Evolutionary conservation across 208 protist genomes (phyloP), one percentile per base, ranked within the genome.

Genomic region (Crithidia sp.): DNA sequence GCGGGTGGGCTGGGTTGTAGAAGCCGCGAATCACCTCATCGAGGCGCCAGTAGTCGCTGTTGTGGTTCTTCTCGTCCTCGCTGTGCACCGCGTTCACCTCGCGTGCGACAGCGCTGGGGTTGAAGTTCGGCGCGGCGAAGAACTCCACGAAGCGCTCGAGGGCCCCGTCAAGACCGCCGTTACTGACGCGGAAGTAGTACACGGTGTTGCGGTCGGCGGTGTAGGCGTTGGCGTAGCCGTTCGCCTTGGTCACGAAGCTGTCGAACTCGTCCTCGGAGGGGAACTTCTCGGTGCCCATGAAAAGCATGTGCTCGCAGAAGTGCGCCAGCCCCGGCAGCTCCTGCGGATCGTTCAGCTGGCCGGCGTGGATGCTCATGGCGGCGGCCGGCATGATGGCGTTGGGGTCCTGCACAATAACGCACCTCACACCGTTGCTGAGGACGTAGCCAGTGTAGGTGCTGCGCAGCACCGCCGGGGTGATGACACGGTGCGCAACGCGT

Each of bases 281-380:
- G 83, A 94, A 98, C 75, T 96, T 97, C 59, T 83, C 85, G 4
- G 93, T 98, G 6, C 96, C 96, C 80, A 98, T 93, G 72, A 99
- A 99, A 6, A 97, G 84, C 95, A 98, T 98, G 77, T 98, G 95
- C 80, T 98, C 95, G 60, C 86, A 95, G 69, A 98, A 95, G 82
- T 98, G 95, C 2, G 93, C 94, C 43, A 98, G 81, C n/a, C 92
- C 92, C 3, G 84, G 82, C 17, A 97, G 56, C 50, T 68, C 65
- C 17, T 60, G 72, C 3, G 90, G 87, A 63, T 97, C 92, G 50
- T 92, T 86, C 7, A 92, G 78, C 56, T 83, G 71, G 13, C 92
- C 92, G 2, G 88, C 86, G 45, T 74, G 80, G 45, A 95, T 87
- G 68, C 77, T 85, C 89, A 96, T 93, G n/a, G 88, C 87, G 3